phyloP scores from a whole-genome alignment of 1,139 yeast genomes.

The Scheffersomyces quercinus region DNA sequence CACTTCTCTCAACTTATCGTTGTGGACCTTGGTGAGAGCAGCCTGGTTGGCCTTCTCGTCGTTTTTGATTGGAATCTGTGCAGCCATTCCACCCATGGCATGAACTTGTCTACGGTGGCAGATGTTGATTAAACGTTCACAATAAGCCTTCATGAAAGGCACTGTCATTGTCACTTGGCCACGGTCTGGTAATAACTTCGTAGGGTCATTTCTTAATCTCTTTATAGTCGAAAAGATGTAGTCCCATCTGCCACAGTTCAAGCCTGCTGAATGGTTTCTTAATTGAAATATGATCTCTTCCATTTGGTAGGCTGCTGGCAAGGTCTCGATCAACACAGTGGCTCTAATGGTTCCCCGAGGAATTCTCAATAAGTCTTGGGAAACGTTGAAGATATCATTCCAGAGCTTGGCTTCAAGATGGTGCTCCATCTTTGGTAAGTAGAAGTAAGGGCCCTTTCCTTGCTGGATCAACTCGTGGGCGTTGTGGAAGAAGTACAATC shows the following conservation, averaged over 20 bases:
- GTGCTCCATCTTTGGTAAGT: slow-evolving; percentile 80
- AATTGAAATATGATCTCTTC: slow-evolving; percentile 78
- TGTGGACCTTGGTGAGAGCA: slow-evolving; percentile 72
- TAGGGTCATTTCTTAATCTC: slow-evolving; percentile 62
- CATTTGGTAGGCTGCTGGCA: slow-evolving; percentile 79
- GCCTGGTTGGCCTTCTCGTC: slow-evolving; percentile 62
- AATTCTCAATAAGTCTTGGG: slow-evolving; percentile 68
- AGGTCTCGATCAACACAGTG: slow-evolving; percentile 76
- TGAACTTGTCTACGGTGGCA: slow-evolving; percentile 77
- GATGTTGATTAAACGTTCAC: slow-evolving; percentile 64
- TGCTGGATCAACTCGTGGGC: slow-evolving; percentile 59
- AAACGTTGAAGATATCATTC: slow-evolving; percentile 70
- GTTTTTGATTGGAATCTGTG: slow-evolving; percentile 75
- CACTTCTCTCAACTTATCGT: slow-evolving; percentile 53
- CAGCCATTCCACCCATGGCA: slow-evolving; percentile 88
- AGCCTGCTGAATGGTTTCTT: slow-evolving; percentile 72
- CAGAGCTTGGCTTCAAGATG: slow-evolving; percentile 77
- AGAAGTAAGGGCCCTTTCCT: slow-evolving; percentile 77
- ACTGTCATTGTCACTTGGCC: slow-evolving; percentile 74
- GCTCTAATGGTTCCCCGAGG: slow-evolving; percentile 76
- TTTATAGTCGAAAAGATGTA: slow-evolving; percentile 75
- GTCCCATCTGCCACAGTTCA: slow-evolving; percentile 86
- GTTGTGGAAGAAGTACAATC: slow-evolving; percentile 50
- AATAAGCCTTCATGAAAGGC: slow-evolving; percentile 74
- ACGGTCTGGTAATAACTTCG: slow-evolving; percentile 69